phyloP scores from a whole-genome alignment of 148 eudicot genomes.

The Rhododendron simsii region DNA sequence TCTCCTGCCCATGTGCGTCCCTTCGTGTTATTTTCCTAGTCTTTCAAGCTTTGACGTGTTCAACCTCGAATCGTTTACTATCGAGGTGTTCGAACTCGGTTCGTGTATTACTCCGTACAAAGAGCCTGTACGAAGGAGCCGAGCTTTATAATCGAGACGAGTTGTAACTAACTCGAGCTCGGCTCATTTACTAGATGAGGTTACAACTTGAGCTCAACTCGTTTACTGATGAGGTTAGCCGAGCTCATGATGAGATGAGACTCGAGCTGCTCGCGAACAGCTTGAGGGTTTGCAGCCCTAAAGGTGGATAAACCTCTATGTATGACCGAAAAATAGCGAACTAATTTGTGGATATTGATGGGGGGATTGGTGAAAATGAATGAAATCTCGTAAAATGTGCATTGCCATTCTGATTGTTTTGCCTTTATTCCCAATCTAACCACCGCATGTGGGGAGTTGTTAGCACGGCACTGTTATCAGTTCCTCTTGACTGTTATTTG shows the following conservation, averaged over 20 bases:
- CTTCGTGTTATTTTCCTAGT: background rate
- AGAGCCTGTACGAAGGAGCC: background rate
- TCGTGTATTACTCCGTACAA: too few relatives aligned
- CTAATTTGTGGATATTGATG: background rate
- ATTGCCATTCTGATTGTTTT: too few relatives aligned
- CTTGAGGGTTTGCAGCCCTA: background rate
- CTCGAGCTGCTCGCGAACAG: background rate
- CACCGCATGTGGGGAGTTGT: too few relatives aligned
- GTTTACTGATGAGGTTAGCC: background rate
- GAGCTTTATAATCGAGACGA: background rate
- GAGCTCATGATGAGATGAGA: background rate
- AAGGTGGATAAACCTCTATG: background rate
- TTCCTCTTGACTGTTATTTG: too few relatives aligned
- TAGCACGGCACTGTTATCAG: too few relatives aligned
- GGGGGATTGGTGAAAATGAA: background rate
- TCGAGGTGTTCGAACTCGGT: background rate
- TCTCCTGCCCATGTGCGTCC: constrained; percentile 26
- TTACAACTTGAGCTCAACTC: background rate
- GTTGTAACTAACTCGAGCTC: background rate
- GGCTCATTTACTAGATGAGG: background rate
- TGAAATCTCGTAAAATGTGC: background rate
- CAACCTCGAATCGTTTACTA: background rate
- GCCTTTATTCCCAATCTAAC: too few relatives aligned
- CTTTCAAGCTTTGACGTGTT: background rate
- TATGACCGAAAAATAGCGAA: background rate